A percentile compares a stretch with the other conserved stretches of the same genome.
Evolutionary conservation across 78 protist species (phyloP).

Genomic region (Paulinella micropora): DNA sequence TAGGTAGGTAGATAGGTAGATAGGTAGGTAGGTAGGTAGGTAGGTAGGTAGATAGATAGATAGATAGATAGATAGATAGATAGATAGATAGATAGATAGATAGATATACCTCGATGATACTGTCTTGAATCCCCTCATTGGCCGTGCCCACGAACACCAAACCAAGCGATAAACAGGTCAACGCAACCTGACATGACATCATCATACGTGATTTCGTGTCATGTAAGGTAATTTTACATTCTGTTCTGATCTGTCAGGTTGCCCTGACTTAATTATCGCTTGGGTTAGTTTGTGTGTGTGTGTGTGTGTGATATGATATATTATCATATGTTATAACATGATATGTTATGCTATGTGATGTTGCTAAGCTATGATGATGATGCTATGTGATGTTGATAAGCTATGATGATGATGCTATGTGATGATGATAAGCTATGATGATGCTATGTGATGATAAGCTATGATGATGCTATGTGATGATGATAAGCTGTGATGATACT

Average conservation of each 20-base stretch:
- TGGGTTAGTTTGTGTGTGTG: slow-evolving; percentile 75
- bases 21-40: too few relatives aligned
- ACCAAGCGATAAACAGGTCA: slow-evolving; percentile 72
- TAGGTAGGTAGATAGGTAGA: too few relatives aligned
- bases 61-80: not conserved
- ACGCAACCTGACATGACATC: not conserved
- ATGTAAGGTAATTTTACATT: too few relatives aligned
- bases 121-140: slow-evolving; percentile 43
- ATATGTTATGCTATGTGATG: too few relatives aligned
- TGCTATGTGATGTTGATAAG: slow-evolving; percentile 35
- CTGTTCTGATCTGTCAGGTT: not conserved
- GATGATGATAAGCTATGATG: too few relatives aligned
- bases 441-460: too few relatives aligned
- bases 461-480: too few relatives aligned
- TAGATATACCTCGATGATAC: slow-evolving; percentile 23
- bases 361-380: slow-evolving; percentile 50
- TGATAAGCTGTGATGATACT: too few relatives aligned
- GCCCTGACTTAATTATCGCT: slow-evolving; percentile 59
- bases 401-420: not conserved
- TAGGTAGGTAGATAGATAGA: not conserved
- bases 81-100: not conserved
- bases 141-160: slow-evolving; percentile 71
- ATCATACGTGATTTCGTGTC: too few relatives aligned
- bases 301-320: too few relatives aligned
- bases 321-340: too few relatives aligned